Conservation (phyloP, 2,329 filamentous ascomycete genomes). For the Penicillium glabrum region DNA sequence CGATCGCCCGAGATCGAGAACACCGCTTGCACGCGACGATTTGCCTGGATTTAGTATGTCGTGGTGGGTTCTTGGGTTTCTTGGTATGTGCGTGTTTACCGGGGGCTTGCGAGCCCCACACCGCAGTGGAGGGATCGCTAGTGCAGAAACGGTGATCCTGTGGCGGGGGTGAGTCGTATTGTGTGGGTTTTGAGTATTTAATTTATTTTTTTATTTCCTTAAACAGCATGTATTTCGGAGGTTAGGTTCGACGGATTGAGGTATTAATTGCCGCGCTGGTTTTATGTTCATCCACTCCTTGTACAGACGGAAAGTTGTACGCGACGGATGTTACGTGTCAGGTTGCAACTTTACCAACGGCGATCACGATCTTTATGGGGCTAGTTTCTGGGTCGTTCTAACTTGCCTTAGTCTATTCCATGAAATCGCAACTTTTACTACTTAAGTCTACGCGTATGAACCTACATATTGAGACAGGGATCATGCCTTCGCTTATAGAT, state of each 20-base stretch:
- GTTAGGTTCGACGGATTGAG: neutral
- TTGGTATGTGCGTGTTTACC: neutral
- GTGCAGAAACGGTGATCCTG: conserved; percentile 17
- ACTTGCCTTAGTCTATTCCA: neutral
- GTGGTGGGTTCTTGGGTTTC: neutral
- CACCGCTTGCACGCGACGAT: conserved; percentile 5
- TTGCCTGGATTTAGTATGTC: conserved; percentile 2
- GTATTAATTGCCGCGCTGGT: neutral
- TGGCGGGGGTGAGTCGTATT: conserved; percentile 8
- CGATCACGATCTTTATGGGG: neutral
- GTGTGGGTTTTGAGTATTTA: neutral
- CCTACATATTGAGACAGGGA: neutral
- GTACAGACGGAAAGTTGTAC: conserved; percentile 5
- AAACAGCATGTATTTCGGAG: neutral
- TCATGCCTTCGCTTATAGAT: conserved; percentile 3
- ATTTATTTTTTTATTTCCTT: too few relatives aligned
- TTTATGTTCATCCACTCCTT: neutral
- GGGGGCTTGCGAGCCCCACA: neutral
- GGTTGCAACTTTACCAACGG: neutral
- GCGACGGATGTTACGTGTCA: neutral
- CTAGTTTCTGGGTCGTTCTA: neutral
- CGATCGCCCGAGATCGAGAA: conserved; percentile 14
- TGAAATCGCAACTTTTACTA: neutral
- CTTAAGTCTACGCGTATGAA: neutral
- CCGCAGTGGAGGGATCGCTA: conserved; percentile 9